Evolutionary conservation across 1,284 basidiomycete species (phyloP).

Genomic region (Cutaneotrichosporon cavernicola): DNA sequence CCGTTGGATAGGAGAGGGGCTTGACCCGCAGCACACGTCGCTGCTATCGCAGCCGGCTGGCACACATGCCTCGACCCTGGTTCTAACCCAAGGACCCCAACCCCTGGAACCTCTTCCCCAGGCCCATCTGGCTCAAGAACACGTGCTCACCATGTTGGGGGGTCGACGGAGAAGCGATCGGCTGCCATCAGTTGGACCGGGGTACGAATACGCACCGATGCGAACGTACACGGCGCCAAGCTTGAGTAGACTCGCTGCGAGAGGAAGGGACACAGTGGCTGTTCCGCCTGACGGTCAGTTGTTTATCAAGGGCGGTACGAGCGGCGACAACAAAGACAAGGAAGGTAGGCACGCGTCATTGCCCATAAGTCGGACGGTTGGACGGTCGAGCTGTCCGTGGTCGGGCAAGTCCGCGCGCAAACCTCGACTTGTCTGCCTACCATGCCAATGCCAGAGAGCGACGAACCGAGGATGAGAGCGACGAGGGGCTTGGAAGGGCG

Average conservation of each 20-base stretch:
- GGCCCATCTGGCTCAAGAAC: not conserved
- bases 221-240: constrained; percentile 60
- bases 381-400: no score
- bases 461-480: constrained; percentile 74
- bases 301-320: not conserved
- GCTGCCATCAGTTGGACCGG: constrained; percentile 52
- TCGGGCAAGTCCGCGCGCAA: no score
- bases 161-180: constrained; percentile 78
- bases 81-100: no score
- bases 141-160: constrained; percentile 75
- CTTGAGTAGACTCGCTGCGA: constrained; percentile 37
- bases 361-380: no score
- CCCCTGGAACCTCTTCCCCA: no score
- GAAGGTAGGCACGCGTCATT: not conserved
- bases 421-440: no score
- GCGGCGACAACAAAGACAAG: constrained; percentile 9
- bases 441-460: not conserved
- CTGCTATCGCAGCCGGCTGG: no score
- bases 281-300: constrained; percentile 37
- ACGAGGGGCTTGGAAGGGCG: constrained; percentile 17
- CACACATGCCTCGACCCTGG: no score
- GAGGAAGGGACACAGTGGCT: constrained; percentile 38
- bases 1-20: no score
- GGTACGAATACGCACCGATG: constrained; percentile 55
- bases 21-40: no score